A percentile compares a stretch with the other conserved stretches of the same genome.
Conservation (phyloP, 768 basidiomycete genomes). For the Cyclocybe aegerita region DNA sequence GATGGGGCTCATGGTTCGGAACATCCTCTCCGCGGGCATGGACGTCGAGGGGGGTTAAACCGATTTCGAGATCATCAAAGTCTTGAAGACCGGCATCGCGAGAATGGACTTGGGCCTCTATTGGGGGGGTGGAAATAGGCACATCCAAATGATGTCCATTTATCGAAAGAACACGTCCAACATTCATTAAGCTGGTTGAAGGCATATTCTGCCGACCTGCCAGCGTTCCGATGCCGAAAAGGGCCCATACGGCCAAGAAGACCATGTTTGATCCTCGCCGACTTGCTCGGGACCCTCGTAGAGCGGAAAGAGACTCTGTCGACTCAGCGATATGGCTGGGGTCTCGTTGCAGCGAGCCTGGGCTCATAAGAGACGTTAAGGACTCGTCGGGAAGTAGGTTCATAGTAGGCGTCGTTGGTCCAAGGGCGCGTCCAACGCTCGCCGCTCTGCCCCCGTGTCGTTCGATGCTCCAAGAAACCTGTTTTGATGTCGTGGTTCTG, state of each 20-base stretch:
- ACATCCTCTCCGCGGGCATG: neutral
- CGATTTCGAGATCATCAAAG: neutral
- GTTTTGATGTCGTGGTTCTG: slow-evolving; percentile 42
- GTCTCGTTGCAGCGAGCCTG: slow-evolving; percentile 2
- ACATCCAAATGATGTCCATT: slow-evolving; percentile 10
- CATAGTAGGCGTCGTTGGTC: slow-evolving; percentile 32
- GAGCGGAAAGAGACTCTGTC: slow-evolving; percentile 11
- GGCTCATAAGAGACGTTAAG: slow-evolving; percentile 1
- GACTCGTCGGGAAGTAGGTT: slow-evolving; percentile 34
- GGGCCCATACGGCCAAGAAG: slow-evolving; percentile 73
- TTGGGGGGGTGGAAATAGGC: slow-evolving; percentile 12
- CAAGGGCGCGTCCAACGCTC: slow-evolving; percentile 41
- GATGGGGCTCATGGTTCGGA: slow-evolving; percentile 21
- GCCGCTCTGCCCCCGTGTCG: slow-evolving; percentile 40
- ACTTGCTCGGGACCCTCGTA: slow-evolving; percentile 61
- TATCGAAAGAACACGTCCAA: slow-evolving; percentile 49
- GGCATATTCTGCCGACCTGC: slow-evolving; percentile 27
- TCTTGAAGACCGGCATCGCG: slow-evolving; percentile 1
- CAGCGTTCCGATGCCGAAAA: slow-evolving; percentile 67
- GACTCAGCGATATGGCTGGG: slow-evolving; percentile 3
- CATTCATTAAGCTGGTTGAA: slow-evolving; percentile 25
- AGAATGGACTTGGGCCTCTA: neutral
- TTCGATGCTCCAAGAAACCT: slow-evolving; percentile 71
- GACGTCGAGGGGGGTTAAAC: neutral
- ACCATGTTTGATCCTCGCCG: slow-evolving; percentile 76